Conservation (phyloP, 176 grass and related monocot species). For the Otatea glauca region DNA sequence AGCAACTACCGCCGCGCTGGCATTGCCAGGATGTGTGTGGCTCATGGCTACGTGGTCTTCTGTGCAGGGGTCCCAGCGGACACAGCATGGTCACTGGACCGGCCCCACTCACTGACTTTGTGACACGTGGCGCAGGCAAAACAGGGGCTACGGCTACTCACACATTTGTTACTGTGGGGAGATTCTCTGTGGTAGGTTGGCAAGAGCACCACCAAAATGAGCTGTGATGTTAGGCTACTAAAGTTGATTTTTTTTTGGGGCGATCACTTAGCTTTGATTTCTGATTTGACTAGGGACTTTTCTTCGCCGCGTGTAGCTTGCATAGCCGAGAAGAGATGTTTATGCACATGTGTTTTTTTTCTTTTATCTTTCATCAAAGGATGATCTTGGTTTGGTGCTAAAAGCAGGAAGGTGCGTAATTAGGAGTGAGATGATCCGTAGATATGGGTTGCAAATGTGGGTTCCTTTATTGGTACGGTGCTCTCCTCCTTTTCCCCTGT, state of each 20-base stretch:
- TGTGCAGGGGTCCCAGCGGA: not conserved
- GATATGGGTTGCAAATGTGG: not conserved
- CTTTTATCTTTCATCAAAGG: not conserved
- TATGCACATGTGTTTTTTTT: not conserved
- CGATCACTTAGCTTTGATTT: too few species aligned
- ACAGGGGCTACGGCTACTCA: too few species aligned
- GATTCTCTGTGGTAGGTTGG: not conserved
- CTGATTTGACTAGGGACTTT: not conserved
- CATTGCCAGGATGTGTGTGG: not conserved
- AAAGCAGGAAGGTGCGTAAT: not conserved
- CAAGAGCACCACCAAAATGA: not conserved
- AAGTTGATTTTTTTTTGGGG: not conserved
- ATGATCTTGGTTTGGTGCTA: not conserved
- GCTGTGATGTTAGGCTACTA: not conserved
- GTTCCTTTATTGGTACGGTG: not conserved
- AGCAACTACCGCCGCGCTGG: not conserved
- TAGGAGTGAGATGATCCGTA: not conserved
- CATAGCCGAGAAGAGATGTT: not conserved
- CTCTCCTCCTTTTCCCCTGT: not conserved
- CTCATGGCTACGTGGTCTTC: too few species aligned
- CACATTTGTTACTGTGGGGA: not conserved
- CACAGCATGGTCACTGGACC: not conserved
- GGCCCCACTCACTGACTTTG: not conserved
- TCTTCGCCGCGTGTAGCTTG: slow-evolving; percentile 8
- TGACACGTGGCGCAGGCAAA: not conserved